Base-by-base conservation (phyloP, 192 early-diverging fungal genomes). In the Rhizoclosmatium sp. region DNA sequence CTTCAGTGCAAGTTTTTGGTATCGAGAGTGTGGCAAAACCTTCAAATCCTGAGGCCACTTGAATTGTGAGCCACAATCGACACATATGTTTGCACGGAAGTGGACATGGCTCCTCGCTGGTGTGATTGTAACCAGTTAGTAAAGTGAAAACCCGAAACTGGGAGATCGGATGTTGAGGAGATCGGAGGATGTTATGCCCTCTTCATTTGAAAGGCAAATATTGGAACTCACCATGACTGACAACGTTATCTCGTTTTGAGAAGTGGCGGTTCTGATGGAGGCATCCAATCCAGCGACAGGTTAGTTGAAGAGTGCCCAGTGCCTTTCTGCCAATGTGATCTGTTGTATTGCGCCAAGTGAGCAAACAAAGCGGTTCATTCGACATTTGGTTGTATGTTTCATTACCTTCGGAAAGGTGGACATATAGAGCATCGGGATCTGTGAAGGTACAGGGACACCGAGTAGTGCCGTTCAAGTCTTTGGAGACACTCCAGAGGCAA, bases 321-420 rank as follows among this genome's bases (percentile, higher is more conserved):
- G 62, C 21, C 21, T 97, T 98, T 65, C 97, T 85, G 3, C 95
- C 97, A 42, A 98, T 91, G 79, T 98, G 97, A 68, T 93, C 93
- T 70, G 31, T 31, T 31, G 31, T 31, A 31, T 31, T 31, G 31
- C 31, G 31, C 31, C 31, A 31, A 31, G 31, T 31, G 31, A 31
- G 31, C 31, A 31, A 31, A 31, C 31, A 31, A 31, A 31, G 31
- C 31, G 31, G 31, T 31, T 31, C 31, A 31, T 31, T 31, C 31
- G 31, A 31, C 31, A 31, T 31, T 31, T 31, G 31, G 31, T 31
- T 31, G 31, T 31, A 31, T 31, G 31, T 31, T 31, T 31, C 31
- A 31, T 31, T 31, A 2, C 40, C 21, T 44, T 69, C 67, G 7
- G 67, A 21, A 23, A 69, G 67, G 46, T 69, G 67, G 21, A 21